These are phyloP conservation scores for Moniliophthora roreri DNA, from an alignment of 1,284 basidiomycete genomes.

Conservation along the genomic window DNA sequence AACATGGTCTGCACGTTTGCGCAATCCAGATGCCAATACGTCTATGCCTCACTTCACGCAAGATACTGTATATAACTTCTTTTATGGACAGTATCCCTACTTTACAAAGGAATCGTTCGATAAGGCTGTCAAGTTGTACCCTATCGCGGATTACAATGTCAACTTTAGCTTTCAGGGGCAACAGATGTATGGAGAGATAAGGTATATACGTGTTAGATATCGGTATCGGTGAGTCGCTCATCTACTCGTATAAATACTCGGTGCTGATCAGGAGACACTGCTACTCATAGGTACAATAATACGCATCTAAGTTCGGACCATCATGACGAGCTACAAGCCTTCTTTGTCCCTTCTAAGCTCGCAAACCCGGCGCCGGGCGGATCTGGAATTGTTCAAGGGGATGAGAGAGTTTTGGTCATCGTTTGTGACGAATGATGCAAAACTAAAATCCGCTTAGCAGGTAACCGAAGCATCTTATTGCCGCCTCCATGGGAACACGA, in stretches of 20 bases:
- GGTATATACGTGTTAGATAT: slow-evolving; percentile 5
- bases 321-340: background rate
- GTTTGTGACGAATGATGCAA: background rate
- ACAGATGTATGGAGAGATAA: slow-evolving; percentile 11
- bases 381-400: background rate
- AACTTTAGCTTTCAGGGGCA: background rate
- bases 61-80: slow-evolving; percentile 7
- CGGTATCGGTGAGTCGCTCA: background rate
- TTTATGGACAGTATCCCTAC: slow-evolving; percentile 2
- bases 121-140: background rate
- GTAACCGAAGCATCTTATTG: too few relatives aligned
- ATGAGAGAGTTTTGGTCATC: background rate
- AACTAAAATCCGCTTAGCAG: too few relatives aligned
- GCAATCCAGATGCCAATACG: slow-evolving; percentile 9
- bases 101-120: background rate
- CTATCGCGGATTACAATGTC: slow-evolving; percentile 1
- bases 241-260: too few relatives aligned
- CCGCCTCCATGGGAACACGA: too few relatives aligned
- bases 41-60: background rate
- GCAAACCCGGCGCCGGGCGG: too few relatives aligned
- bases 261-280: background rate
- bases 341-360: background rate
- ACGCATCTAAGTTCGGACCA: background rate
- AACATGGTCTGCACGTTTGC: slow-evolving; percentile 1
- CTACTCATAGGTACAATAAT: background rate